These are phyloP conservation scores for Lactifluus echinatus DNA, from an alignment of 768 basidiomycete genomes.

Conservation along the genomic window DNA sequence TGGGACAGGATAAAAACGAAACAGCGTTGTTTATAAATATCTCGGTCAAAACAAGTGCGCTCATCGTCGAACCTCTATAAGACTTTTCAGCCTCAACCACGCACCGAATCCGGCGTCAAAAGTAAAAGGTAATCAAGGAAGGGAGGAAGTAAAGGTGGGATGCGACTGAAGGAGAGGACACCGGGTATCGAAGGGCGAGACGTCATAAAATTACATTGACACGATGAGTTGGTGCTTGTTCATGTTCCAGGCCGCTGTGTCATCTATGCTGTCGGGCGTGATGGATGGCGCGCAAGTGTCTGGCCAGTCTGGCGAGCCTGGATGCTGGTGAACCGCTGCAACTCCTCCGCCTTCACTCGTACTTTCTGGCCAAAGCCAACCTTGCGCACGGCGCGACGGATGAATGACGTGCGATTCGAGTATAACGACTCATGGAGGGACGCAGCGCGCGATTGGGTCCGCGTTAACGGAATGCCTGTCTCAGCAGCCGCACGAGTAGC, in stretches of 20 bases:
- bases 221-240: background rate
- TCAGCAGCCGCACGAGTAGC: conserved; percentile 29
- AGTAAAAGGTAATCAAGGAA: background rate
- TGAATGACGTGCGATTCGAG: conserved; percentile 92
- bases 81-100: background rate
- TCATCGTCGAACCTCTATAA: background rate
- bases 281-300: conserved; percentile 70
- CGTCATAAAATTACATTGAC: conserved; percentile 8
- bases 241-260: background rate
- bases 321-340: conserved; percentile 79
- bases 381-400: conserved; percentile 78
- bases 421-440: conserved; percentile 89
- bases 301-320: conserved; percentile 74
- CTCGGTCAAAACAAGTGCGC: background rate
- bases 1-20: background rate
- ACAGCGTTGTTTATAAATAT: background rate
- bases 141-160: background rate
- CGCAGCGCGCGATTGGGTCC: conserved; percentile 84
- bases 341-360: conserved; percentile 74
- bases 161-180: background rate
- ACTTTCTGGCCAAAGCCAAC: conserved; percentile 82
- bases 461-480: conserved; percentile 64
- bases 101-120: background rate
- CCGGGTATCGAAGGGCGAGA: background rate
- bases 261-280: conserved; percentile 35